Percentiles rank a stretch among this genome's conserved stretches.
These are phyloP conservation scores for Zangia roseola DNA, from an alignment of 768 basidiomycete species.

Conservation along the genomic window DNA sequence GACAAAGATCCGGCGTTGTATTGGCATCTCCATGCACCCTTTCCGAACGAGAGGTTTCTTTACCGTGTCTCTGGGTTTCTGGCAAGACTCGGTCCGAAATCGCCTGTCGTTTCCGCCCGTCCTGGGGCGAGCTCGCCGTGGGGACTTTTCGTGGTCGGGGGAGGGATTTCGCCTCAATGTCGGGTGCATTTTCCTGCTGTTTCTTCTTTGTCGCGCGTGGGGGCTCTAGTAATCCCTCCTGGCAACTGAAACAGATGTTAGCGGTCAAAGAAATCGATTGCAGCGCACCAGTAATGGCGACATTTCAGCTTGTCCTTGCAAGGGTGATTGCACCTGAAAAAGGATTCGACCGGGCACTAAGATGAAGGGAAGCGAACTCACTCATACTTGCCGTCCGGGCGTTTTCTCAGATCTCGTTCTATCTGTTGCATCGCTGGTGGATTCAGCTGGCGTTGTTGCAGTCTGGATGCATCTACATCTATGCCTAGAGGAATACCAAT, in stretches of 20 bases:
- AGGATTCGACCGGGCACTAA: neutral
- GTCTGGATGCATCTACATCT: neutral
- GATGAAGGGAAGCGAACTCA: slow-evolving; percentile 28
- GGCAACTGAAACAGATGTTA: slow-evolving; percentile 52
- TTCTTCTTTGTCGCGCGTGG: slow-evolving; percentile 39
- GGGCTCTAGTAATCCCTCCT: slow-evolving; percentile 62
- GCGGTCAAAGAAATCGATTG: slow-evolving; percentile 2
- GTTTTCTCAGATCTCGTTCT: slow-evolving; percentile 33
- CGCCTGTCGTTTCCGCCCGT: slow-evolving; percentile 1
- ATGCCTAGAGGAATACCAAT: neutral
- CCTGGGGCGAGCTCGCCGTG: neutral
- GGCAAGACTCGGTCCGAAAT: neutral
- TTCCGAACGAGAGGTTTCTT: slow-evolving; percentile 36
- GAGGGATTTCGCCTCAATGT: slow-evolving; percentile 4
- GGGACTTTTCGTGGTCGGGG: neutral
- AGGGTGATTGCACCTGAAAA: slow-evolving; percentile 67
- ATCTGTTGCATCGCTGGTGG: slow-evolving; percentile 1
- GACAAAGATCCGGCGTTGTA: slow-evolving; percentile 37
- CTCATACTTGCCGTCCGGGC: slow-evolving; percentile 67
- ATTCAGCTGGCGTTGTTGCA: slow-evolving; percentile 1
- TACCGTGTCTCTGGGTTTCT: slow-evolving; percentile 20
- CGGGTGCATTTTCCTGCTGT: slow-evolving; percentile 21
- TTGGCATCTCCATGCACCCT: slow-evolving; percentile 42
- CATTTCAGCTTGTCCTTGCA: slow-evolving; percentile 79
- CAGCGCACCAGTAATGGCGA: slow-evolving; percentile 64